Evolutionary conservation across 345 rosid species (phyloP), one percentile per base, ranked within the genome.

Genomic region (Hibiscus mutabilis): DNA sequence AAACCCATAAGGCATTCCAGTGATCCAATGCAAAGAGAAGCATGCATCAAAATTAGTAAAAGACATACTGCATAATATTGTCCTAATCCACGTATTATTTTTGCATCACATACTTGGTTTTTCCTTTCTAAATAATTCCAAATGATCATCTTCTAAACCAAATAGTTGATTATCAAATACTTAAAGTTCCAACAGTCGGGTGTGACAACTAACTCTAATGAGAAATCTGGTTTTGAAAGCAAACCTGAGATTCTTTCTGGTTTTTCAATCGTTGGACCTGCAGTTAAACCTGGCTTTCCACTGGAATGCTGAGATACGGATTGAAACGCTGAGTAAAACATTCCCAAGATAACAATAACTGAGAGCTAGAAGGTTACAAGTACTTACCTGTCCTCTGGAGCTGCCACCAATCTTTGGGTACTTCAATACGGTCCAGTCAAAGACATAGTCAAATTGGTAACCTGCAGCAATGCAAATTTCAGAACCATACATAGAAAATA

Each of bases 401-500:
- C 90, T 81, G 68, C 88, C 71, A 76, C 90, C 74, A 66, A 87
- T 80, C 70, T 91, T 92, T 72, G 97, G 94, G 75, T 91, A 85
- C 82, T 91, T 87, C 79, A 91, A 78, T 15, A 87, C 84, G 71
- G 97, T 91, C 97, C 97, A 88, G 76, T 91, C 94, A 71, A 91
- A 91, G 56, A 90, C 90, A 83, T 86, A 85, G 68, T 90, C 96
- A 81, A 87, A 88, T 72, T 91, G 92, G 80, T 87, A 87, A 77
- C 97, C 93, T 91, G 83, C 75, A 81, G 42, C 21, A 69, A 68
- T 25, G 52, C 22, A n/a, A 40, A 47, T 65, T 33, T 47, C 12
- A 56, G 64, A 29, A 25, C 62, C n/a, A 33, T 4, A 44, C 4
- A 31, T 49, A 0, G 11, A 31, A 55, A 71, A 71, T 19, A 16